These are phyloP conservation scores for Nadsonia starkeyi-henricii DNA, from an alignment of 1,139 yeast species.

Conservation along the genomic window DNA sequence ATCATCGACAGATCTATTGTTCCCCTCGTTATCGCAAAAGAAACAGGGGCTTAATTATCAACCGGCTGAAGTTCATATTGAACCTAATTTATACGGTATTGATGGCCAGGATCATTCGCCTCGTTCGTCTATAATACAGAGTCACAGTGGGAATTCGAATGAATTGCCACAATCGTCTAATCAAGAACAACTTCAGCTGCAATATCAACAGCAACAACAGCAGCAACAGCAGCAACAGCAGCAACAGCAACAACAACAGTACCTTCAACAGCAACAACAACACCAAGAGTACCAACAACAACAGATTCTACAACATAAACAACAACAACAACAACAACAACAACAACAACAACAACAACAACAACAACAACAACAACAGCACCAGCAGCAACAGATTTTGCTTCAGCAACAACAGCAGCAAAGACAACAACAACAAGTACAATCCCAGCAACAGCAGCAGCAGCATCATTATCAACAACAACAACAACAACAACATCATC, in stretches of 20 bases:
- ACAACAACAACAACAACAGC: slow-evolving; percentile 1
- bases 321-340: slow-evolving; percentile 1
- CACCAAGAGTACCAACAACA: slow-evolving; percentile 2
- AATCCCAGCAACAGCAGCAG: slow-evolving; percentile 5
- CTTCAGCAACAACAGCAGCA: neutral
- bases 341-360: slow-evolving; percentile 5
- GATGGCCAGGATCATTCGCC: neutral
- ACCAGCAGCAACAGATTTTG: neutral
- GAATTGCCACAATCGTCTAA: slow-evolving; percentile 1
- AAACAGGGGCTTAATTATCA: neutral
- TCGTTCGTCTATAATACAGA: neutral
- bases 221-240: slow-evolving; percentile 5
- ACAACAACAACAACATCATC: neutral
- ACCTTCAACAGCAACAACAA: slow-evolving; percentile 3
- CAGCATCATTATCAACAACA: slow-evolving; percentile 3
- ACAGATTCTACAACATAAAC: slow-evolving; percentile 1
- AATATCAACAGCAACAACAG: slow-evolving; percentile 5
- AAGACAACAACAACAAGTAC: slow-evolving; percentile 5
- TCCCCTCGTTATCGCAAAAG: neutral
- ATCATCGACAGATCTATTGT: neutral
- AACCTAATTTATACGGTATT: slow-evolving; percentile 1
- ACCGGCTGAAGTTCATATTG: neutral
- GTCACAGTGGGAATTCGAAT: slow-evolving; percentile 1
- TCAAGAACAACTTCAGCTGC: slow-evolving; percentile 4
- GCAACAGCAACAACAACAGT: slow-evolving; percentile 6